Base-by-base conservation (phyloP, 306 rosid species). In the Pueraria montana region DNA sequence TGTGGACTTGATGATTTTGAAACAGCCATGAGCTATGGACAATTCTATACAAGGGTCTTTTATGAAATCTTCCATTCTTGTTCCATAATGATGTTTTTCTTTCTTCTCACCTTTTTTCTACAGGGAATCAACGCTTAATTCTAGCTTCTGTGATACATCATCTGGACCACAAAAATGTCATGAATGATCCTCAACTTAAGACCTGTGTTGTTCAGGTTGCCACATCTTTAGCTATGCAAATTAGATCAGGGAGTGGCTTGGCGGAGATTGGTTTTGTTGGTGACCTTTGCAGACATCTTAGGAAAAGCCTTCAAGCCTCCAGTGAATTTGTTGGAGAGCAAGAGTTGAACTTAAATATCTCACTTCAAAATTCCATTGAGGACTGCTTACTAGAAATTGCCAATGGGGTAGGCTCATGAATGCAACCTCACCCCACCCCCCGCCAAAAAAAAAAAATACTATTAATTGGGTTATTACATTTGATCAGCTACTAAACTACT, bases 221-320 rank as follows among this genome's bases (percentile, higher is more conserved):
- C 77, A 83, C 94, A 74, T 88, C 87, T 79, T 86, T 96, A 82
- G 94, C 92, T 50, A 88, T 92, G 88, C 99, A 96, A 87, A 89
- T 94, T 64, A 86, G 92, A 82, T 90, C 97, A 1, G 88, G 88
- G 72, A 77, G 78, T 38, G 90, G 89, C 77, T 87, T 94, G 82
- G 88, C 88, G 55, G 99, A 96, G 83, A 82, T 92, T 79, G 99
- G 97, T 69, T 94, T 87, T 81, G 98, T 92, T 64, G 90, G 91
- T n/a, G 98, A 94, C 78, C 90, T 96, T 75, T 96, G 98, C 88
- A 86, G 99, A 86, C 99, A 96, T 91, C 89, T 96, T 21, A 91
- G 97, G 85, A 96, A 96, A 89, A 92, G 99, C 32, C 78, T 85
- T 62, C 88, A 85, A 74, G 85, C 94, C 82, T 88, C 97, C 32